Evolutionary conservation across 768 basidiomycete genomes (phyloP).

Genomic region (Russula sp.): DNA sequence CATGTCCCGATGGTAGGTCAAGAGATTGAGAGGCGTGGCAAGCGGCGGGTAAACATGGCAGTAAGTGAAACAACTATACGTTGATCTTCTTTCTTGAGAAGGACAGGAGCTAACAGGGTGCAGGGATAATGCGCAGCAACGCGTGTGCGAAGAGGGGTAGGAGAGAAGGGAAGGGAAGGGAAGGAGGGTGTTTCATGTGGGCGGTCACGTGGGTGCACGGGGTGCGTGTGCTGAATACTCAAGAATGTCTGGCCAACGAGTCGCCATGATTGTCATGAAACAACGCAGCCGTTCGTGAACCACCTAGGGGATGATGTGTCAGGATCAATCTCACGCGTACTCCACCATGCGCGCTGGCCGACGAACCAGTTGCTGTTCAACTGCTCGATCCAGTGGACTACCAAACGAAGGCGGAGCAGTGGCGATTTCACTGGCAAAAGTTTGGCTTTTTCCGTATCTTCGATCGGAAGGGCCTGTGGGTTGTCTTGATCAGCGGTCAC

Average conservation of each 20-base stretch:
- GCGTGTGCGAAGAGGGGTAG: not conserved
- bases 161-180: not conserved
- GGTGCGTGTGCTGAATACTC: too few species aligned
- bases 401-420: slow-evolving; percentile 70
- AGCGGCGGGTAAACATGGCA: not conserved
- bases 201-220: not conserved
- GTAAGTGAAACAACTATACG: not conserved
- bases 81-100: not conserved
- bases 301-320: slow-evolving; percentile 41
- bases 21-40: not conserved
- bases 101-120: not conserved
- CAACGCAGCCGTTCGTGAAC: slow-evolving; percentile 65
- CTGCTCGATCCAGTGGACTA: slow-evolving; percentile 93
- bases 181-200: not conserved
- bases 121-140: not conserved
- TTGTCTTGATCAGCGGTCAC: slow-evolving; percentile 3
- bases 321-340: not conserved
- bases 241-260: not conserved
- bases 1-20: not conserved
- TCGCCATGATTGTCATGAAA: slow-evolving; percentile 31
- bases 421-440: slow-evolving; percentile 76
- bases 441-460: slow-evolving; percentile 83
- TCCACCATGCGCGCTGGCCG: not conserved
- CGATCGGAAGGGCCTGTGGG: slow-evolving; percentile 67
- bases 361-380: slow-evolving; percentile 50